Evolutionary conservation across 2,329 filamentous ascomycete species (phyloP), one percentile per base, ranked within the genome.

Genomic region (Scortechinia acanthostroma): DNA sequence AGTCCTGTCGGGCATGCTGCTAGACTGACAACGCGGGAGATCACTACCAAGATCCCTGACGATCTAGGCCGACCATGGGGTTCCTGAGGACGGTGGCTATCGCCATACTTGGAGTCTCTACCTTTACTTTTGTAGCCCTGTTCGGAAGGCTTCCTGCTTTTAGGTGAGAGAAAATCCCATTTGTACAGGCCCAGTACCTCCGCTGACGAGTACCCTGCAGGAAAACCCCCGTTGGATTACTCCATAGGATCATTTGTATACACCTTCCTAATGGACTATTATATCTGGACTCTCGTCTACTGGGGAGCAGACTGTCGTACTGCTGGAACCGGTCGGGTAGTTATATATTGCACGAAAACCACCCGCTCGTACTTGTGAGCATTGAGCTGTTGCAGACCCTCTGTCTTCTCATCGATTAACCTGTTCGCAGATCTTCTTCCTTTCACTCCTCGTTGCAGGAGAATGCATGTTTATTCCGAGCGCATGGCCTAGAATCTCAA

Each of bases 281-380:
- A 13, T 10, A 10, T 19, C 6, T 40, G 10, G 35, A 40, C 35
- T 10, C 6, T 19, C 35, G 35, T 40, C 35, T 40, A 19, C 17
- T 40, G 35, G 35, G 35, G 14, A 17, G 35, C 6, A 6, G 35
- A 10, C 35, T 40, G 6, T 6, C 17, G 17, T 19, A 10, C 10
- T 13, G 10, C 10, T 40, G 35, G 6, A 13, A 13, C 17, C 35
- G 35, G 20, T 6, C 35, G 6, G 35, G 35, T 17, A 40, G 17
- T 6, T 40, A 40, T 40, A 17, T 40, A 10, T 40, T 13, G 35
- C 14, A 40, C 35, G 35, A 40, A 6, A 40, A 40, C 35, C 35
- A 40, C 17, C 35, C 35, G 10, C 20, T 40, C 14, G 35, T 40
- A 15, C 17, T 40, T 6, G 35, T 40, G 6, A 13, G 35, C 20